Percentiles rank a stretch among this genome's conserved stretches.
Conservation (phyloP, 352 stramenopile genomes). For the Halophytophthora batemanensis region DNA sequence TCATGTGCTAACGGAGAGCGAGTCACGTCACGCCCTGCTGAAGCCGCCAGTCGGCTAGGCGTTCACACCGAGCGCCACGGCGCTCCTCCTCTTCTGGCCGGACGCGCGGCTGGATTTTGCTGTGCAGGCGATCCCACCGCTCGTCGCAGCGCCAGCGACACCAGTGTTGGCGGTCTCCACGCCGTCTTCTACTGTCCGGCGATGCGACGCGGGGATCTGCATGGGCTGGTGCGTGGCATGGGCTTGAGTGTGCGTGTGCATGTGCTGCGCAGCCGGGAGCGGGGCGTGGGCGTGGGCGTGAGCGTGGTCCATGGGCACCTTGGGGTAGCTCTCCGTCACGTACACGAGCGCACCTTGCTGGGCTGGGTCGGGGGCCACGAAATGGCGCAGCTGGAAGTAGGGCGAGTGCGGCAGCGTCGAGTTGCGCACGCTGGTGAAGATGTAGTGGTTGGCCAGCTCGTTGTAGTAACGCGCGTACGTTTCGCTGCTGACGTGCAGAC, state of each 20-base stretch:
- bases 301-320: slow-evolving; percentile 20
- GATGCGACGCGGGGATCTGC: too few relatives aligned
- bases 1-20: slow-evolving; percentile 12
- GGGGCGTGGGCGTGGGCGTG: slow-evolving; percentile 29
- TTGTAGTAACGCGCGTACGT: slow-evolving; percentile 92
- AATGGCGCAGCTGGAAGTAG: slow-evolving; percentile 62
- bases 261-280: slow-evolving; percentile 27
- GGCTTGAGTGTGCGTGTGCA: slow-evolving; percentile 29
- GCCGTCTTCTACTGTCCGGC: slow-evolving; percentile 44
- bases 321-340: slow-evolving; percentile 60
- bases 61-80: slow-evolving; percentile 79
- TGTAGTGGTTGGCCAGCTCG: slow-evolving; percentile 85
- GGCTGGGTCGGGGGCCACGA: slow-evolving; percentile 58
- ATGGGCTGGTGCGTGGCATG: slow-evolving; percentile 17
- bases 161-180: slow-evolving; percentile 12
- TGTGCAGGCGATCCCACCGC: slow-evolving; percentile 50
- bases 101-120: slow-evolving; percentile 56
- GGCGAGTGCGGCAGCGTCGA: slow-evolving; percentile 29
- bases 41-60: slow-evolving; percentile 44
- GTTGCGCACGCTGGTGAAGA: slow-evolving; percentile 57
- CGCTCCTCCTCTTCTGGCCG: slow-evolving; percentile 75
- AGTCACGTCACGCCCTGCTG: slow-evolving; percentile 5
- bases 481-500: slow-evolving; percentile 91
- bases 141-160: slow-evolving; percentile 19
- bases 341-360: slow-evolving; percentile 75